Conservation (phyloP, 2,329 filamentous ascomycete species). For the Pseudopyricularia javanii region DNA sequence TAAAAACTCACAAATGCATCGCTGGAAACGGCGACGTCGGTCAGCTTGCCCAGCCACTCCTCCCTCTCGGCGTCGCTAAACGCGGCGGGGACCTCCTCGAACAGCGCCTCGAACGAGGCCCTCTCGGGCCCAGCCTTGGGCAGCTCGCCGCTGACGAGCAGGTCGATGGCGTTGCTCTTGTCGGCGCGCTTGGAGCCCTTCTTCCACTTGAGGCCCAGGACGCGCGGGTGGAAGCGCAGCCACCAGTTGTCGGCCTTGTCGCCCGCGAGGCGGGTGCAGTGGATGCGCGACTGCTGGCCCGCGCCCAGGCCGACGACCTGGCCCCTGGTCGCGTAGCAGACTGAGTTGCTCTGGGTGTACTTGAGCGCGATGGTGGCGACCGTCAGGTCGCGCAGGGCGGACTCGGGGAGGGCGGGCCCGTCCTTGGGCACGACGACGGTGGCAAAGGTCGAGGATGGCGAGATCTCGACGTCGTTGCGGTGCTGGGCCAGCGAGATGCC, state of each 20-base stretch:
- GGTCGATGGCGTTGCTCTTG: constrained; percentile 96
- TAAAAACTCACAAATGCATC: constrained; percentile 78
- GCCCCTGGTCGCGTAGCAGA: constrained; percentile 91
- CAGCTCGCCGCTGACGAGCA: constrained; percentile 83
- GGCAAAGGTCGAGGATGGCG: constrained; percentile 65
- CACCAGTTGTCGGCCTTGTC: constrained; percentile 99
- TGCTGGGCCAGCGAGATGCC: constrained; percentile 80
- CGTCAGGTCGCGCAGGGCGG: constrained; percentile 77
- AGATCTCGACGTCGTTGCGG: constrained; percentile 84
- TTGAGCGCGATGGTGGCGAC: constrained; percentile 95
- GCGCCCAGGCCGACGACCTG: constrained; percentile 91
- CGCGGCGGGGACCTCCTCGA: constrained; percentile 73
- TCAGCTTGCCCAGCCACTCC: constrained; percentile 74
- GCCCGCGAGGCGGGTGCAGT: constrained; percentile 93
- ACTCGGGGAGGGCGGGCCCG: constrained; percentile 57
- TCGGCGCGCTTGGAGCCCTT: constrained; percentile 92
- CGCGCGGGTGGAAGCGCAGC: constrained; percentile 92
- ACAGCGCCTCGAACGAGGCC: constrained; percentile 75
- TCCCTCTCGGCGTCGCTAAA: constrained; percentile 79
- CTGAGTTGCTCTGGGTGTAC: constrained; percentile 98
- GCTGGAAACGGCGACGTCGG: constrained; percentile 74
- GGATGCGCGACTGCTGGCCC: constrained; percentile 93
- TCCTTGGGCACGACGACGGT: constrained; percentile 81
- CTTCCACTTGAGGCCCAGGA: constrained; percentile 88
- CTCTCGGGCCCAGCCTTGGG: constrained; percentile 75